Evolutionary conservation across 148 eudicot genomes (phyloP).

Genomic region (Camellia sinensis): DNA sequence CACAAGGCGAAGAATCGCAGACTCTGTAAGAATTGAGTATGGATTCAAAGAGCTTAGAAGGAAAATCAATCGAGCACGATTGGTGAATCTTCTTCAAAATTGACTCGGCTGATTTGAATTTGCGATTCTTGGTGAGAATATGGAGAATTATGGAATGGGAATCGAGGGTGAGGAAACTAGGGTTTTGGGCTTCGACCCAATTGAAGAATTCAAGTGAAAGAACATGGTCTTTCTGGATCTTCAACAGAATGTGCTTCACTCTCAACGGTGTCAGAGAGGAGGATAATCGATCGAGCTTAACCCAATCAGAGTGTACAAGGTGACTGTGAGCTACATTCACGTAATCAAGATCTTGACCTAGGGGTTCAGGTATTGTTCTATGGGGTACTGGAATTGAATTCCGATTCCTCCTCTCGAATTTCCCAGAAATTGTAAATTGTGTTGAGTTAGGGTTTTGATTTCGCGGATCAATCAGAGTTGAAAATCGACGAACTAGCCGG

Average conservation of each 20-base stretch:
- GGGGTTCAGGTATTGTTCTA: constrained; percentile 56
- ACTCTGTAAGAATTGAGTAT: constrained; percentile 57
- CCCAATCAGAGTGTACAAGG: constrained; percentile 75
- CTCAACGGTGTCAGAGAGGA: constrained; percentile 48
- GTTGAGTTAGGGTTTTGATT: constrained; percentile 10
- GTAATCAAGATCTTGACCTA: constrained; percentile 78
- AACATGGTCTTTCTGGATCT: constrained; percentile 58
- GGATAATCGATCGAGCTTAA: constrained; percentile 47
- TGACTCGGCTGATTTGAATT: constrained; percentile 60
- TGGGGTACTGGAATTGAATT: constrained; percentile 66
- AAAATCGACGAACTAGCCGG: constrained; percentile 19
- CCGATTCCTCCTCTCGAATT: constrained; percentile 23
- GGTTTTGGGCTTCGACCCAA: constrained; percentile 55
- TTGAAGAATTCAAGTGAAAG: constrained; percentile 73
- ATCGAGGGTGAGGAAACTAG: constrained; percentile 54
- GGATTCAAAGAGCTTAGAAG: constrained; percentile 33
- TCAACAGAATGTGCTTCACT: constrained; percentile 71
- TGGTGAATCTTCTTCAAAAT: constrained; percentile 45
- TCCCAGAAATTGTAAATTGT: constrained; percentile 1
- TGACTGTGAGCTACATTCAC: constrained; percentile 78
- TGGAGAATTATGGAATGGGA: constrained; percentile 60
- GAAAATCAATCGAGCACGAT: constrained; percentile 22
- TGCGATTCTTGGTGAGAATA: constrained; percentile 55
- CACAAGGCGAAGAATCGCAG: constrained; percentile 71
- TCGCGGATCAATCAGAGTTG: constrained; percentile 22